These are phyloP conservation scores for Royoungia palumana DNA, from an alignment of 768 basidiomycete genomes.

Conservation along the genomic window DNA sequence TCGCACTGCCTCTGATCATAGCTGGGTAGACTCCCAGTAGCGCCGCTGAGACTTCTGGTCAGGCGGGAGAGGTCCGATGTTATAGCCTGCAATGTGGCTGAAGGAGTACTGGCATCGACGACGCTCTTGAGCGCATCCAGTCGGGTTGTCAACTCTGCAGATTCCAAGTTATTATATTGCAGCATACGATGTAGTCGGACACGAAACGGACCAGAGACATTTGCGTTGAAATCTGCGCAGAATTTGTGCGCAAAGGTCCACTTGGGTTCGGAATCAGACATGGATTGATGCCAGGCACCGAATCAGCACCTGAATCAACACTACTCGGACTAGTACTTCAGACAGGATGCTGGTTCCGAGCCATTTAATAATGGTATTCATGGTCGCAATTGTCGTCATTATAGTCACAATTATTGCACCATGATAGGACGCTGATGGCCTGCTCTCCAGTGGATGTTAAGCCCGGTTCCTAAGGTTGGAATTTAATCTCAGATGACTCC, in stretches of 20 bases:
- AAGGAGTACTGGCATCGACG: constrained; percentile 22
- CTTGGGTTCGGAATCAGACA: constrained; percentile 21
- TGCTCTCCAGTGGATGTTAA: no score
- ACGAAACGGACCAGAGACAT: constrained; percentile 17
- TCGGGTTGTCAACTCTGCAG: constrained; percentile 47
- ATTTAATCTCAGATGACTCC: no score
- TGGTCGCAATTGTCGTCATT: no score
- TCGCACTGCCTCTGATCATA: constrained; percentile 77
- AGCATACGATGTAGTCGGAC: not conserved
- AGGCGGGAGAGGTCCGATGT: constrained; percentile 53
- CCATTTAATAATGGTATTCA: no score
- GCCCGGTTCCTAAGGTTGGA: no score
- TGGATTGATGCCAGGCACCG: not conserved
- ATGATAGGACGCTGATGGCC: no score
- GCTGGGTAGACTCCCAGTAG: constrained; percentile 58
- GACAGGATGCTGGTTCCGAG: no score
- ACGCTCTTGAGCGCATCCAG: constrained; percentile 39
- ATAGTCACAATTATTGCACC: no score
- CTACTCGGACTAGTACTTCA: no score
- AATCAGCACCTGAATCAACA: no score
- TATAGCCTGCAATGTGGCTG: constrained; percentile 42
- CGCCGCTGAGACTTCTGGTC: constrained; percentile 60
- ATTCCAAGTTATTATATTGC: constrained; percentile 14
- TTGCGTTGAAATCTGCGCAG: constrained; percentile 19
- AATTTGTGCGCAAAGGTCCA: constrained; percentile 34